phyloP scores from a whole-genome alignment of 495 filamentous ascomycete species.

The Cercophora scortea region DNA sequence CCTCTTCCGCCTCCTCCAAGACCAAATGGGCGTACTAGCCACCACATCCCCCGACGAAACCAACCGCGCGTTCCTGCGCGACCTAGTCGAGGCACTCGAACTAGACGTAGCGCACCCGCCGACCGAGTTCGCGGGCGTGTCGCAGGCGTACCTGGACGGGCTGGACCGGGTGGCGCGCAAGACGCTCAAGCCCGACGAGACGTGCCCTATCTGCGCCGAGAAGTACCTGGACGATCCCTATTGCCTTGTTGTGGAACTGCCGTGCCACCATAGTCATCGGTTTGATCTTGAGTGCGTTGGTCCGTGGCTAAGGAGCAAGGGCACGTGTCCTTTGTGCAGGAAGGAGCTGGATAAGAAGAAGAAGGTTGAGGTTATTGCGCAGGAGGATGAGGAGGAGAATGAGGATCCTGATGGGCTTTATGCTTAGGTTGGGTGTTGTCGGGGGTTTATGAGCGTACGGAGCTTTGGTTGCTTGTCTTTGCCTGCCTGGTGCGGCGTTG shows the following conservation, averaged over 20 bases:
- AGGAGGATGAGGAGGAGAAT: constrained; percentile 50
- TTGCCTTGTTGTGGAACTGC: constrained; percentile 79
- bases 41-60: constrained; percentile 45
- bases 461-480: background rate
- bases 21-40: constrained; percentile 38
- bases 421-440: constrained; percentile 35
- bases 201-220: constrained; percentile 82
- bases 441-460: background rate
- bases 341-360: constrained; percentile 71
- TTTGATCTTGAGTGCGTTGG: constrained; percentile 95
- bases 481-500: background rate
- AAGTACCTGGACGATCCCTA: constrained; percentile 71
- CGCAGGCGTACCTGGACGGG: constrained; percentile 69
- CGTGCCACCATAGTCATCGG: constrained; percentile 70
- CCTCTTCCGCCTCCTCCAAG: constrained; percentile 44
- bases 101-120: constrained; percentile 58
- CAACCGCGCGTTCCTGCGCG: constrained; percentile 53
- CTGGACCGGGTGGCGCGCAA: constrained; percentile 75
- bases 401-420: constrained; percentile 72
- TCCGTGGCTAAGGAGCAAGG: constrained; percentile 83
- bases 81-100: constrained; percentile 57
- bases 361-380: constrained; percentile 37
- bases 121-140: constrained; percentile 61
- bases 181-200: constrained; percentile 55
- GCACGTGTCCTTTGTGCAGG: constrained; percentile 83